These are phyloP conservation scores for Aspergillus floridensis DNA, from an alignment of 2,329 filamentous ascomycete species.

Conservation along the genomic window DNA sequence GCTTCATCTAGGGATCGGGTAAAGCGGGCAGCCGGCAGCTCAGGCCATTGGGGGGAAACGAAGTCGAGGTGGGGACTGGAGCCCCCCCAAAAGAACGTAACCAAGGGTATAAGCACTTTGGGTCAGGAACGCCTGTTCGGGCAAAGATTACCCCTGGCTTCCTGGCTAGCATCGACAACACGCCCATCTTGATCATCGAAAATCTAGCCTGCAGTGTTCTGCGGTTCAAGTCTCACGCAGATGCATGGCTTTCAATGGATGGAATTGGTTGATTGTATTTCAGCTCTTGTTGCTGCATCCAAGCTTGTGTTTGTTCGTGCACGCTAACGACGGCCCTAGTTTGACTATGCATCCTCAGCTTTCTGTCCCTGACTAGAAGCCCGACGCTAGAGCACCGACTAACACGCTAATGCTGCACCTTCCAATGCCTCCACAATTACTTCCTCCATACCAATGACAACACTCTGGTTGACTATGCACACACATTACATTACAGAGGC, in stretches of 20 bases:
- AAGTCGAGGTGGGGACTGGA: slow-evolving; percentile 1
- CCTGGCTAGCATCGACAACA: not conserved
- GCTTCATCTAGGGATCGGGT: slow-evolving; percentile 7
- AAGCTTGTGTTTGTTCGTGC: not conserved
- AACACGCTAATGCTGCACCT: not conserved
- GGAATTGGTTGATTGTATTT: not conserved
- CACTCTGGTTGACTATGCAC: not conserved
- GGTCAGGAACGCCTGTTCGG: slow-evolving; percentile 16
- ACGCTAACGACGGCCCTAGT: slow-evolving; percentile 1
- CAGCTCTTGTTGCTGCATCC: not conserved
- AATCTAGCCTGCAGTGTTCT: not conserved
- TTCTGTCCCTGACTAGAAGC: slow-evolving; percentile 7
- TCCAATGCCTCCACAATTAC: not conserved
- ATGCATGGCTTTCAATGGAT: not conserved
- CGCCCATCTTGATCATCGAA: not conserved
- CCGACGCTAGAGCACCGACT: not conserved
- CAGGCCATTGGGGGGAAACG: slow-evolving; percentile 11
- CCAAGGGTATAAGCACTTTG: slow-evolving; percentile 9
- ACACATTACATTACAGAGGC: not conserved
- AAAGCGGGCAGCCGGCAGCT: slow-evolving; percentile 12
- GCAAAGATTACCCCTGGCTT: slow-evolving; percentile 15
- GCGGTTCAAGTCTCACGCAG: not conserved
- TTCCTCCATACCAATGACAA: not conserved
- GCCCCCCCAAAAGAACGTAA: slow-evolving; percentile 11
- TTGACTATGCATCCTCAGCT: slow-evolving; percentile 4